Base-by-base conservation (phyloP, 352 stramenopile genomes). In the Thalassiosira sp. region DNA sequence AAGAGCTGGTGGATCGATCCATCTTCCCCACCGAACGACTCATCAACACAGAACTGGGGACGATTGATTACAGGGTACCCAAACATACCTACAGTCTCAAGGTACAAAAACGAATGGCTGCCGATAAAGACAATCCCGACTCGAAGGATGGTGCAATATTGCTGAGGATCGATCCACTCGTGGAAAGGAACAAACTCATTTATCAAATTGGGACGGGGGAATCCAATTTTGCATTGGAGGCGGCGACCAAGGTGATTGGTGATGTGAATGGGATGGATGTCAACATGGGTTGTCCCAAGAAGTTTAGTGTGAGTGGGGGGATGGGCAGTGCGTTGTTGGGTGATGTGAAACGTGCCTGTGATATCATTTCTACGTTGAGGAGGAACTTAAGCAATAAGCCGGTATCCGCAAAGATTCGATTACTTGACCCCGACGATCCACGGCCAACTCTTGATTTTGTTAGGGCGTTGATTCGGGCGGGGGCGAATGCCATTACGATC, bases 1-100 rank as follows among this genome's bases (percentile, higher is more conserved):
- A 98, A 87, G 96, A 98, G 84, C 94, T 98, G 59, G 91, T 98
- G 59, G 96, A 98, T 89, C 94, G 96, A 76, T 93, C 93, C 57
- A 94, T 98, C 51, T 89, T 93, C 10, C 81, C 89, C 2, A 93
- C 93, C 7, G 92, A 91, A 22, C 91, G 95, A 16, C 79, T 95
- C 0, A 77, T 90, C n/a, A 97, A 98, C 60, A 78, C 88, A 85
- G 67, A 71, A 7, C 57, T 89, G 8, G 49, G 65, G 27, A 92
- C 85, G 0, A 90, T 98, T 69, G 95, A 98, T 79, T 98, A 90
- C 48, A 52, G 85, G 28, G 84, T 82, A 28, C 81, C 85, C 57
- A 61, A 46, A 11, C 31, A 67, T 5, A 58, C 59, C 18, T 78
- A 84, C 40, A 81, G 77, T 25, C 54, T 66, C n/a, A 91, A 91